Percentiles rank a stretch among this genome's conserved stretches.
Conservation (phyloP, 495 filamentous ascomycete species). For the Aspergillus nidulans region DNA sequence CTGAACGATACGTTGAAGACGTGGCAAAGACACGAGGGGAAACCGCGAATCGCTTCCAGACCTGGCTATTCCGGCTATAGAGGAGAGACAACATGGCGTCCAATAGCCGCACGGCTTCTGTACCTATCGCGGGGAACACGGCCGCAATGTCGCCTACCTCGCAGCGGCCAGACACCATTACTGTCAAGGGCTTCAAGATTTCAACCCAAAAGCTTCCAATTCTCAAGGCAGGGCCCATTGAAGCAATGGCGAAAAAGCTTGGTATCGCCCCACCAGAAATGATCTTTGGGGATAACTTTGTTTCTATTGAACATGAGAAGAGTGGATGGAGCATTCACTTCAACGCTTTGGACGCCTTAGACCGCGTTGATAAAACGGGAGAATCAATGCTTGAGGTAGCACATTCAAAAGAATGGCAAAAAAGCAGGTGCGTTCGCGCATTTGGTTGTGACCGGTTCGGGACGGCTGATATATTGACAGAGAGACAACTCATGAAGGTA, state of each 20-base stretch:
- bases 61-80: background rate
- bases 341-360: conserved; percentile 79
- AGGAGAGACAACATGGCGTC: conserved; percentile 5
- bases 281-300: conserved; percentile 96
- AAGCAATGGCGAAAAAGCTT: conserved; percentile 71
- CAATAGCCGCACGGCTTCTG: background rate
- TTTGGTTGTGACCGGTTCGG: background rate
- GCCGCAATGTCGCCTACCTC: conserved; percentile 23
- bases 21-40: no score
- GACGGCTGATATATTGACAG: conserved; percentile 38
- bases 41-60: background rate
- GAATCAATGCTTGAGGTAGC: conserved; percentile 84
- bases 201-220: conserved; percentile 84
- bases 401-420: conserved; percentile 87
- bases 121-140: conserved; percentile 5
- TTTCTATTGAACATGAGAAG: conserved; percentile 63
- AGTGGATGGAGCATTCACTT: conserved; percentile 74
- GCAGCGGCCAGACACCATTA: conserved; percentile 34
- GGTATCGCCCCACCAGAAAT: conserved; percentile 91
- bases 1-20: background rate
- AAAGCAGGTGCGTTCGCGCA: conserved; percentile 53
- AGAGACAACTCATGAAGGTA: conserved; percentile 79
- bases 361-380: conserved; percentile 90
- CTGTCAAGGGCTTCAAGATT: conserved; percentile 63
- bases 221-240: conserved; percentile 84